Evolutionary conservation across 371 early-diverging fungal genomes (phyloP), one percentile per base, ranked within the genome.

Genomic region (Catenaria anguillulae): DNA sequence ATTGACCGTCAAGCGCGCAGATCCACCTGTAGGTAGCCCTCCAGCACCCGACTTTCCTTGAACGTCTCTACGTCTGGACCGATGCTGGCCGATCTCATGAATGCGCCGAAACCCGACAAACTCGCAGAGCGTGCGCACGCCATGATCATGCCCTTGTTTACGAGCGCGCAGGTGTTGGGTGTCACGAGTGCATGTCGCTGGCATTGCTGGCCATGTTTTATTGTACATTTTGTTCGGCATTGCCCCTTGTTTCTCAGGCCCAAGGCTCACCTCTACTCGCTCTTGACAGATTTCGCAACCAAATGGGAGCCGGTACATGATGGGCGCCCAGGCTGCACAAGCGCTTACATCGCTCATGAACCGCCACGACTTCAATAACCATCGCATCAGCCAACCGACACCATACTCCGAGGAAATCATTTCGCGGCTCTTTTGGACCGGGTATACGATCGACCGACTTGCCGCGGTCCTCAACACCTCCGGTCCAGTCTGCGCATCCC

Each of bases 221-320:
- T 31, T n/a, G n/a, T n/a, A n/a, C n/a, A n/a, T n/a, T n/a, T n/a
- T n/a, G n/a, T n/a, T n/a, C n/a, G n/a, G n/a, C n/a, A n/a, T n/a
- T n/a, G n/a, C n/a, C n/a, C n/a, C n/a, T n/a, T n/a, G n/a, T n/a
- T n/a, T n/a, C n/a, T n/a, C n/a, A n/a, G n/a, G n/a, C n/a, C n/a
- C n/a, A n/a, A n/a, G n/a, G n/a, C n/a, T n/a, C n/a, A n/a, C n/a
- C n/a, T n/a, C n/a, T n/a, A n/a, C n/a, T n/a, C n/a, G n/a, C n/a
- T n/a, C n/a, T n/a, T n/a, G n/a, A n/a, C n/a, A n/a, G n/a, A n/a
- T 29, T 50, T 17, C 31, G 29, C 52, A 29, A 26, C 15, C 26
- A 50, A 12, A 50, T 50, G 52, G 52, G 29, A 13, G 52, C 52
- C 21, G 52, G 52, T 50, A 50, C 52, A 50, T 50, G 52, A 21